These are phyloP conservation scores for Pichia scutulata DNA, from an alignment of 805 yeast species.

Conservation along the genomic window DNA sequence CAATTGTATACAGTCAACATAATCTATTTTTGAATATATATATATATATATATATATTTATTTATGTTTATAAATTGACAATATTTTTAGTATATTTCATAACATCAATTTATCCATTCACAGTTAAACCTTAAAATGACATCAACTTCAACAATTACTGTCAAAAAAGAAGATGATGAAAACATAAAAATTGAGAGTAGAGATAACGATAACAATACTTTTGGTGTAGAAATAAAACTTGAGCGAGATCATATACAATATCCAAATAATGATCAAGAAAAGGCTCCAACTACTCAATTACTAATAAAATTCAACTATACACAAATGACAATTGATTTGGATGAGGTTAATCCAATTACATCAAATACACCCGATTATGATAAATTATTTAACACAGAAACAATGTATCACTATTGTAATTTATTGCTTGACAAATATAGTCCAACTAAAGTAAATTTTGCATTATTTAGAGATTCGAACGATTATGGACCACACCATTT, in stretches of 20 bases:
- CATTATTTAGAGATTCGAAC: slow-evolving; percentile 17
- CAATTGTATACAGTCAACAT: too few relatives aligned
- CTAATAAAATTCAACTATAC: not conserved
- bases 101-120: not conserved
- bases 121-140: not conserved
- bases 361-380: not conserved
- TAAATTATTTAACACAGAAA: slow-evolving; percentile 13
- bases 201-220: too few relatives aligned
- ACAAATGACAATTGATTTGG: not conserved
- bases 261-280: not conserved
- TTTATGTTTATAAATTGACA: not conserved
- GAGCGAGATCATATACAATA: not conserved
- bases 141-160: not conserved
- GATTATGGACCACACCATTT: slow-evolving; percentile 24
- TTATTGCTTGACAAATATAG: slow-evolving; percentile 21
- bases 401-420: slow-evolving; percentile 25
- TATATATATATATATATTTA: not conserved
- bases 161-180: not conserved
- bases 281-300: not conserved
- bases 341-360: not conserved
- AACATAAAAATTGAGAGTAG: not conserved
- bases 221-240: not conserved
- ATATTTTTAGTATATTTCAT: not conserved
- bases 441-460: slow-evolving; percentile 10
- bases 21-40: not conserved